Evolutionary conservation across 495 filamentous ascomycete genomes (phyloP).

Genomic region (Aspergillus hancockii): DNA sequence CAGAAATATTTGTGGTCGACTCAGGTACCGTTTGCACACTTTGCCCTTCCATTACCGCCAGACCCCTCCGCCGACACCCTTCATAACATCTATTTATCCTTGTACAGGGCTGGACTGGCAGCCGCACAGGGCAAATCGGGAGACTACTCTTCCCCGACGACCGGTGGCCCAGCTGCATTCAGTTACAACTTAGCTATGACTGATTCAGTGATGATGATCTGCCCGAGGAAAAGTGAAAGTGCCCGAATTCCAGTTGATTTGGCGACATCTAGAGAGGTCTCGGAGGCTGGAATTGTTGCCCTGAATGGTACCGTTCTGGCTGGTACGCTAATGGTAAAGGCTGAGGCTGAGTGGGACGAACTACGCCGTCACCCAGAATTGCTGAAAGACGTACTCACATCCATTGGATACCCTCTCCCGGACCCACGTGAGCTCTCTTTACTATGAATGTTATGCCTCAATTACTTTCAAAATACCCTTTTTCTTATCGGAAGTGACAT

Average conservation of each 20-base stretch:
- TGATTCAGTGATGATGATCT: conserved; percentile 63
- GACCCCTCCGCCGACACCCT: conserved; percentile 43
- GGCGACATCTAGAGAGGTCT: conserved; percentile 30
- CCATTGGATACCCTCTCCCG: conserved; percentile 58
- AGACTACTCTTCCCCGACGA: conserved; percentile 9
- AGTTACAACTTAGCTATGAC: conserved; percentile 85
- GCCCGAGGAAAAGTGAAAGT: conserved; percentile 56
- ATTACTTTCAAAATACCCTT: not conserved
- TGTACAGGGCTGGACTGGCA: conserved; percentile 57
- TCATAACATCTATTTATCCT: conserved; percentile 44
- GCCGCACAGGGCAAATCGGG: conserved; percentile 26
- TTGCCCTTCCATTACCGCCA: conserved; percentile 43
- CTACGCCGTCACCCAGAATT: conserved; percentile 51
- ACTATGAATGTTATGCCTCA: conserved; percentile 19
- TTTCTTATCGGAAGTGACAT: not conserved
- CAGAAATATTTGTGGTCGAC: conserved; percentile 28
- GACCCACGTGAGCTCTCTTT: conserved; percentile 22
- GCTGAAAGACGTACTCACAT: conserved; percentile 55
- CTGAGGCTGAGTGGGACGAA: conserved; percentile 66
- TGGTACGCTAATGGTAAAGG: conserved; percentile 82
- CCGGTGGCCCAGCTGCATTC: conserved; percentile 53
- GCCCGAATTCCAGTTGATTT: conserved; percentile 33
- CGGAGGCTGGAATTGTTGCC: conserved; percentile 56
- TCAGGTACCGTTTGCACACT: conserved; percentile 54
- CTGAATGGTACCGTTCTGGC: conserved; percentile 79